Percentiles rank a stretch among this genome's conserved stretches.
These are phyloP conservation scores for Blastobotrys petasosporus DNA, from an alignment of 1,139 yeast genomes.

Conservation along the genomic window DNA sequence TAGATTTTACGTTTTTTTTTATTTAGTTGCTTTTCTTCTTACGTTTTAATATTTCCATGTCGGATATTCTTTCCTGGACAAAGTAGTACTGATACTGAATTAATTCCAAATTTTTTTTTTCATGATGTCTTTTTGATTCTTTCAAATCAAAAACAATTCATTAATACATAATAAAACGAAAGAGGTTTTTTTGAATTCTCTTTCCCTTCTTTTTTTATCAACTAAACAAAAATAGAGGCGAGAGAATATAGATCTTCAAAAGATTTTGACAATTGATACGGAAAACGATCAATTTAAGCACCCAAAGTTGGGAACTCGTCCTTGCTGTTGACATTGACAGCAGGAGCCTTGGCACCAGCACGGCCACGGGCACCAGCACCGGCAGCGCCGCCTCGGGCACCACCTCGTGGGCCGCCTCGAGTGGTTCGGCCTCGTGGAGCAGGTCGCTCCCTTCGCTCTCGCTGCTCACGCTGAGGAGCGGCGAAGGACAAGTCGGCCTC, in stretches of 20 bases:
- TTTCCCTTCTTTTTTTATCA: not conserved
- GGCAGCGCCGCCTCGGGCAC: slow-evolving; percentile 22
- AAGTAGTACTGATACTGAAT: not conserved
- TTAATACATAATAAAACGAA: too few relatives aligned
- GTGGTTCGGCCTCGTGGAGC: slow-evolving; percentile 23
- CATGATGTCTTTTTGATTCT: not conserved
- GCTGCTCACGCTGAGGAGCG: slow-evolving; percentile 34
- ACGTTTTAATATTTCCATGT: not conserved
- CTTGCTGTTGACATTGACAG: slow-evolving; percentile 26
- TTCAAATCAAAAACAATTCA: too few relatives aligned
- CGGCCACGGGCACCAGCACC: not conserved
- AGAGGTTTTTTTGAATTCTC: not conserved
- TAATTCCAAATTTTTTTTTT: not conserved
- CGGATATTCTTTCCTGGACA: not conserved
- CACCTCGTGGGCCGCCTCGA: slow-evolving; percentile 12
- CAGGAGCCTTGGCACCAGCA: slow-evolving; percentile 1
- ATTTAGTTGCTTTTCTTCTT: too few relatives aligned
- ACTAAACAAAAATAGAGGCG: not conserved
- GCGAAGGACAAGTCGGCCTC: slow-evolving; percentile 58
- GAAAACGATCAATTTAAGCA: slow-evolving; percentile 24
- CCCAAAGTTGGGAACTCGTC: slow-evolving; percentile 33
- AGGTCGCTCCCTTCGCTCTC: slow-evolving; percentile 26
- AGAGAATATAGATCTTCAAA: not conserved
- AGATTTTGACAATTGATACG: too few relatives aligned
- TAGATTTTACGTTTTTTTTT: too few relatives aligned